Evolutionary conservation across 2,329 filamentous ascomycete genomes (phyloP), one percentile per base, ranked within the genome.

Genomic region (Fusarium multiceps): DNA sequence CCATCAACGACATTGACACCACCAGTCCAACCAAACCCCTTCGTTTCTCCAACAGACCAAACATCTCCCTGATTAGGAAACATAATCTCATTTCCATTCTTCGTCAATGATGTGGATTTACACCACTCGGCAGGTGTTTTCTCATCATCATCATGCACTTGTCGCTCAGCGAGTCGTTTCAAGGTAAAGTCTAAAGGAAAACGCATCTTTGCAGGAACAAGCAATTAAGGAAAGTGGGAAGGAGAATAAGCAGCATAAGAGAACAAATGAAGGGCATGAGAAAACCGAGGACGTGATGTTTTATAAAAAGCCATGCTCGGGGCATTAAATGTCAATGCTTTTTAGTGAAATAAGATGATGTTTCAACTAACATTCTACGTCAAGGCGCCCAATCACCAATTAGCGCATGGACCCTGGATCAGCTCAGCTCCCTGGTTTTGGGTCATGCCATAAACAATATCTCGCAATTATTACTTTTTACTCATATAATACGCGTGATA

Each of bases 321-420:
- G 7, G 56, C 45, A 23, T 23, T 41, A 32, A 27, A 51, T 27
- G 20, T 25, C 23, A 14, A 54, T 51, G 43, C 58, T 60, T 40
- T 60, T 59, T 42, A 59, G 46, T 48, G 43, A 60, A 60, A 51
- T 61, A 43, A 61, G 37, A 47, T 42, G 34, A 11, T 60, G 55
- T 61, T 59, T 60, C 59, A 41, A 51, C 21, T 45, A 30, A 30
- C 8, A 34, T 51, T 20, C 37, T 43, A 20, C 43, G 10, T 34
- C 27, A 43, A 32, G 34, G 23, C 46, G 28, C 2, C 59, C 28
- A 61, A 61, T 61, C 55, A 32, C 28, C 8, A 18, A 18, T 5
- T 51, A 43, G 16, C 20, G 18, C 18, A 41, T 56, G 14, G 21
- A 49, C 42, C 18, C 34, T 53, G 2, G 18, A 53, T 42, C 21